Base-by-base conservation (phyloP, 495 filamentous ascomycete genomes). In the Talaromyces thailandensis region DNA sequence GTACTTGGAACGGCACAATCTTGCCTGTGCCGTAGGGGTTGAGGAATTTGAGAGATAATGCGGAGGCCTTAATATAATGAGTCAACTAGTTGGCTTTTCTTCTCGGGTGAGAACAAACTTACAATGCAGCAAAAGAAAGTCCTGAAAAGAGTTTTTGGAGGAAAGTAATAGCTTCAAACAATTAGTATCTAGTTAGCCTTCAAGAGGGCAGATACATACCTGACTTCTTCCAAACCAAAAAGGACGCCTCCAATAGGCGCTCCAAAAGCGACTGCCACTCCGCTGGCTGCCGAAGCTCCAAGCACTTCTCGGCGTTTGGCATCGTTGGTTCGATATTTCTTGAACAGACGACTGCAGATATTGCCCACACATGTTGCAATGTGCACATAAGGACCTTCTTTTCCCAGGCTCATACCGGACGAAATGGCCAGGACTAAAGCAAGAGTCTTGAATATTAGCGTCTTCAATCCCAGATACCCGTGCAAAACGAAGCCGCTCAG, bases 121-220 rank as follows among this genome's bases (percentile, higher is more conserved):
- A 74, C 90, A 67, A 98, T 98, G 73, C 93, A 98, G 73, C 92
- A 96, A 75, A 97, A 98, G 78, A 98, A 98, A 1, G 94, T 98
- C 43, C 94, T 82, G 76, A 98, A 98, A 3, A 98, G 84, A 2
- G 93, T 97, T 75, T 98, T 98, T n/a, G 94, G 90, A 4, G 93
- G 94, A 73, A 97, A 97, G 71, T 96, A 98, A 72, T 98, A 98
- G 71, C 88, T 57, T 57, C 28, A 24, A 31, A 31, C 2, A 12
- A 23, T 35, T 23, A 57, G 55, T 14, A 57, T 23, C 26, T 3
- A 23, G n/a, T 9, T 59, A 57, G 7, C 21, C 55, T 52, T 51
- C 50, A 56, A n/a, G 11, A 59, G 29, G 12, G n/a, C 25, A 31
- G 3, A 45, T 32, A 67, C 66, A 35, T 68, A 77, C 75, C 82